Base-by-base conservation (phyloP, 768 basidiomycete species). In the Pleurotus cornucopiae region DNA sequence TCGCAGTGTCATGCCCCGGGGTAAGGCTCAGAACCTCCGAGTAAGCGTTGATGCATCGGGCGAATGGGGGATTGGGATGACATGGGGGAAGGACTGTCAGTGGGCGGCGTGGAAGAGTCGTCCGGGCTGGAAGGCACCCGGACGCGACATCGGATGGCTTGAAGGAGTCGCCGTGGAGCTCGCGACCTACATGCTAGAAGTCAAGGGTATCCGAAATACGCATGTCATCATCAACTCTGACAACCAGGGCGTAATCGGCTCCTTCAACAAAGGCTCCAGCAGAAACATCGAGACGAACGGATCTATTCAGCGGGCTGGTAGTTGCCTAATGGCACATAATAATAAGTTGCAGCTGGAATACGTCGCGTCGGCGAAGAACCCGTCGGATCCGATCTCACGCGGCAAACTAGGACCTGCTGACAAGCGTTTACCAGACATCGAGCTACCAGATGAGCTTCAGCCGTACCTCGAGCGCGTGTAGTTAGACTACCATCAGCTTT, bases 161-260 rank as follows among this genome's bases (percentile, higher is more conserved):
- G 66, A 71, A 46, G 62, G 58, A 1, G 26, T 68, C 1, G 66
- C 66, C 0, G 57, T 68, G 6, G 65, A 69, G 23, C 51, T 71
- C 9, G 40, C 58, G 7, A 38, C 67, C 5, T 58, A 58, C 53
- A 49, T 61, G 7, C 45, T 67, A 1, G 57, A 61, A 3, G 39
- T 20, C 2, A 20, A 38, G 2, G 55, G 58, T 0, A 5, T 61
- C 4, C 16, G 20, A 1, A 45, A 68, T 40, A 38, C 25, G 4
- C 49, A 60, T 40, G 7, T 69, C 4, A 54, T 62, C 20, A 49
- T 68, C 20, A 61, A 56, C 34, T 67, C 65, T 1, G 69, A 72
- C 57, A 72, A 69, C 56, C 21, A 63, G 20, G 70, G 70, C 20
- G 55, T 63, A 3, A 67, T 71, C 11, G 66, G 67, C 18, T 58